A percentile compares a stretch with the other conserved stretches of the same genome.
These are phyloP conservation scores for Vanderwaltozyma tropicalis DNA, from an alignment of 805 yeast species.

Conservation along the genomic window DNA sequence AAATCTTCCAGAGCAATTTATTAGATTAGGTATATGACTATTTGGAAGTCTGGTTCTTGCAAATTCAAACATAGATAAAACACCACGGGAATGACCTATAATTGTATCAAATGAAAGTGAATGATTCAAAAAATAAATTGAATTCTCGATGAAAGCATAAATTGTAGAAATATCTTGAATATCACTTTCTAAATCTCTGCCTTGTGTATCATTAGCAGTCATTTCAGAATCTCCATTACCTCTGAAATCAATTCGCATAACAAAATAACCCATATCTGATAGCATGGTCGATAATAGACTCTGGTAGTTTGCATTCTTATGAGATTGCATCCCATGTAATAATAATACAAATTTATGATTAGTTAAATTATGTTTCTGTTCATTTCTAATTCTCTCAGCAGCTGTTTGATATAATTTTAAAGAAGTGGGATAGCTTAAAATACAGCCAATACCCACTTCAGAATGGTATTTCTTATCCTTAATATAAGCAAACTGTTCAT, in stretches of 20 bases:
- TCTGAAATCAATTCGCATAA: constrained; percentile 75
- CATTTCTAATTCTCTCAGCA: constrained; percentile 10
- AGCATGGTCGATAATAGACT: constrained; percentile 48
- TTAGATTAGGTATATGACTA: constrained; percentile 45
- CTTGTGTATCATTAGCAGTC: constrained; percentile 24
- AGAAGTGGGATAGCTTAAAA: constrained; percentile 29
- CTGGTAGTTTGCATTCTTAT: constrained; percentile 70
- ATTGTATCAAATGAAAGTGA: constrained; percentile 43
- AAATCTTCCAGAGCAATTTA: constrained; percentile 69
- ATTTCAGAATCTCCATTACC: constrained; percentile 72
- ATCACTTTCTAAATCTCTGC: constrained; percentile 56
- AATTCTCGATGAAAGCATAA: neutral
- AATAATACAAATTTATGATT: constrained; percentile 44
- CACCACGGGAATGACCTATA: constrained; percentile 75
- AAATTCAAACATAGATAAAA: constrained; percentile 67
- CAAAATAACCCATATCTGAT: constrained; percentile 52
- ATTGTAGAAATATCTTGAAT: constrained; percentile 52
- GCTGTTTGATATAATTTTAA: constrained; percentile 12
- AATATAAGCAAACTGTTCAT: constrained; percentile 15
- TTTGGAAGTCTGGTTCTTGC: constrained; percentile 28
- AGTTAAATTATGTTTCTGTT: constrained; percentile 5
- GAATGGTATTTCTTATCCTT: constrained; percentile 15
- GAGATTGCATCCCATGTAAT: constrained; percentile 82
- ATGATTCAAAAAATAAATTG: neutral
- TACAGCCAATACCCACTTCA: constrained; percentile 29